Evolutionary conservation across 352 stramenopile species (phyloP).

Genomic region (Pythium brassicae): DNA sequence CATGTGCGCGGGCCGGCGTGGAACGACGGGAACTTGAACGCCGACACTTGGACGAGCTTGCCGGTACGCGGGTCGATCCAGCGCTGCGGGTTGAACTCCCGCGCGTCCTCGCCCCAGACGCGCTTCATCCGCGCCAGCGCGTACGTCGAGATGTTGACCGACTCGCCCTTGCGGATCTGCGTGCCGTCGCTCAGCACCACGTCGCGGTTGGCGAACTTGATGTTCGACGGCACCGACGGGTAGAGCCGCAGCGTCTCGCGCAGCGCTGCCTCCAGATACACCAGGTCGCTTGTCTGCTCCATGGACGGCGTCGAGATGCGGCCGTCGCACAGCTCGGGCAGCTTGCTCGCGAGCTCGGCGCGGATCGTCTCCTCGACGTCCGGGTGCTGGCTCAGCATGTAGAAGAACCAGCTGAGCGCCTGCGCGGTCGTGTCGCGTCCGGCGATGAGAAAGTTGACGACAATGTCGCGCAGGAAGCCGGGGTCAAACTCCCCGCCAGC

Average conservation of each 20-base stretch:
- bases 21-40: constrained; percentile 70
- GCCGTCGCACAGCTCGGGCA: constrained; percentile 16
- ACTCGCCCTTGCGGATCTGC: constrained; percentile 27
- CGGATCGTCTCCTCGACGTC: constrained; percentile 40
- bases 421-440: constrained; percentile 77
- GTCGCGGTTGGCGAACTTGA: constrained; percentile 27
- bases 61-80: constrained; percentile 42
- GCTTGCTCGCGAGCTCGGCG: constrained; percentile 32
- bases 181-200: constrained; percentile 62
- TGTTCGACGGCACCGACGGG: constrained; percentile 41
- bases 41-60: constrained; percentile 27
- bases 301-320: constrained; percentile 8
- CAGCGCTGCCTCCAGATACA: constrained; percentile 44
- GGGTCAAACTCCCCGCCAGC: constrained; percentile 16
- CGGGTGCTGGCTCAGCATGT: constrained; percentile 43
- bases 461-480: constrained; percentile 56
- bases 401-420: constrained; percentile 68
- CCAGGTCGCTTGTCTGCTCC: constrained; percentile 22
- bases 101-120: constrained; percentile 57
- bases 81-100: constrained; percentile 60
- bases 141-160: constrained; percentile 42
- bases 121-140: constrained; percentile 42
- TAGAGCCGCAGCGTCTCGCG: constrained; percentile 56
- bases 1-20: constrained; percentile 18
- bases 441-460: constrained; percentile 77